A percentile compares a stretch with the other conserved stretches of the same genome.
phyloP scores from a whole-genome alignment of 257 asterid genomes.

The Misopates orontium region DNA sequence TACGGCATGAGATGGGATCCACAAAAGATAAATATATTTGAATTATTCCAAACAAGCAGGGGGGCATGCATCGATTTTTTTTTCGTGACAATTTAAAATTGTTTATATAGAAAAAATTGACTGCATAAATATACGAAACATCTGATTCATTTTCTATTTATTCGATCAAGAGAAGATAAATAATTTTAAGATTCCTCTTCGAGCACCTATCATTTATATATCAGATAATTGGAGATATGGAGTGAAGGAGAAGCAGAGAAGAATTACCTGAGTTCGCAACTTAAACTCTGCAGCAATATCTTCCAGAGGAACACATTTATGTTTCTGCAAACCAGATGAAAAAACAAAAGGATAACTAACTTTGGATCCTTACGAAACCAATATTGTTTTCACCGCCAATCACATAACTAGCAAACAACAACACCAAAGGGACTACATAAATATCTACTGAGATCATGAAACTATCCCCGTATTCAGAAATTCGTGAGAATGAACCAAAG shows the following conservation, averaged over 20 bases:
- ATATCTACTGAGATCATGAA: background rate
- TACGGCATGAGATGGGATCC: slow-evolving; percentile 21
- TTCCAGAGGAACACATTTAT: slow-evolving; percentile 92
- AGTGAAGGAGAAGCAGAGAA: slow-evolving; percentile 9
- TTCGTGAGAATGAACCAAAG: background rate
- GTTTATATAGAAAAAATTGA: background rate
- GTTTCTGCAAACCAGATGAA: slow-evolving; percentile 57
- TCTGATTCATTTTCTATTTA: slow-evolving; percentile 2
- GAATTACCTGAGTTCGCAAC: slow-evolving; percentile 85
- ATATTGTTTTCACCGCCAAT: slow-evolving; percentile 5
- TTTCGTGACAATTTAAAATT: background rate
- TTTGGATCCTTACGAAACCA: background rate
- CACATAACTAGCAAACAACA: slow-evolving; percentile 1
- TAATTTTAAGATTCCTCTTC: background rate
- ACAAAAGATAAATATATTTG: background rate
- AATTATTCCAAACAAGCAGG: background rate
- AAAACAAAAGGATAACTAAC: slow-evolving; percentile 22
- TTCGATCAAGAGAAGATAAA: slow-evolving; percentile 15
- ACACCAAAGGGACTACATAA: background rate
- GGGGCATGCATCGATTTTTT: no score
- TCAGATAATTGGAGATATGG: background rate
- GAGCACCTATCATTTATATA: background rate
- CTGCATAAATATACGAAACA: background rate
- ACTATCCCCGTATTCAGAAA: slow-evolving; percentile 16
- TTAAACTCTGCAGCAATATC: slow-evolving; percentile 98